Evolutionary conservation across 106 monocot genomes (phyloP), one percentile per base, ranked within the genome.

Genomic region (Platanthera guangdongensis): DNA sequence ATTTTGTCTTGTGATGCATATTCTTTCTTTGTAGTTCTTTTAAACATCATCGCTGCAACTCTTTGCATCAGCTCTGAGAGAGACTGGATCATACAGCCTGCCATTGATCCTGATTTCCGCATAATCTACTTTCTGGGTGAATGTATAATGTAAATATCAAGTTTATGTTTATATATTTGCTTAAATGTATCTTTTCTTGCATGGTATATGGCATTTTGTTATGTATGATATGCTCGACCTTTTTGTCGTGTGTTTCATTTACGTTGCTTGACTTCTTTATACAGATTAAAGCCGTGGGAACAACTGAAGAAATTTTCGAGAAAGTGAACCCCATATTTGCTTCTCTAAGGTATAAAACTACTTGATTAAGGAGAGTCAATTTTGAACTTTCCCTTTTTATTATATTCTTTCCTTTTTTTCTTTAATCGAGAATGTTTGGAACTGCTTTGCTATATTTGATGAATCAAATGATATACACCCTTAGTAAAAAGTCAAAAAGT

Each of bases 221-320:
- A 53, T 53, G 52, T 53, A 18, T 63, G 62, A 11, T 19, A 11
- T 7, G 21, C 21, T 5, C 21, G 18, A 11, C 32, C 1, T 32
- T 65, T 65, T 4, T 11, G 10, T 4, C 9, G 13, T 30, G 25
- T 65, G 30, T 2, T 65, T 65, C 32, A 32, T 32, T 32, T 65
- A 8, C 11, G 32, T 39, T 8, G 32, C 32, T 65, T 32, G 4
- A 65, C 18, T 65, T 12, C 4, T 32, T 65, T 65, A 65, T 65
- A 11, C 65, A 65, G 65, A 65, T 65, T 65, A 32, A 65, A 65
- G 65, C 65, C 25, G 32, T 65, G 25, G 65, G 65, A 65, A 65
- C 65, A 10, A 65, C 18, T 11, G 65, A 65, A 65, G 32, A 65
- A 3, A 65, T 65, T 65, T 65, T 65, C 32, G 65, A 65, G 28